Conservation (phyloP, 345 rosid genomes). For the Sonneratia alba region DNA sequence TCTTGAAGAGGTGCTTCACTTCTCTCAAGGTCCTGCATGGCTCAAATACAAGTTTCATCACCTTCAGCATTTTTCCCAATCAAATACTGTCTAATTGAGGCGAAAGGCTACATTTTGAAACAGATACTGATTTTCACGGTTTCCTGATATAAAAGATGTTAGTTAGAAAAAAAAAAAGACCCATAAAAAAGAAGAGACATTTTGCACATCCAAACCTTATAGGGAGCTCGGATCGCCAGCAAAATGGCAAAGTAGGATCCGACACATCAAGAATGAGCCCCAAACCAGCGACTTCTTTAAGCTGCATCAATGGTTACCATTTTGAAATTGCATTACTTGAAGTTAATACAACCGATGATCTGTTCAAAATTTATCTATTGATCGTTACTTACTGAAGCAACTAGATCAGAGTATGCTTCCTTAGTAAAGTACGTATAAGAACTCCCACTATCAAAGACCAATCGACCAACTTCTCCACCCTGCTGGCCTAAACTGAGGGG, state of each 20-base stretch:
- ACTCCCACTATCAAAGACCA: slow-evolving; percentile 80
- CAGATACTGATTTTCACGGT: neutral
- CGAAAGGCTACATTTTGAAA: neutral
- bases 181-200: neutral
- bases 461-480: slow-evolving; percentile 28
- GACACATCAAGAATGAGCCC: slow-evolving; percentile 47
- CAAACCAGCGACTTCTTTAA: slow-evolving; percentile 32
- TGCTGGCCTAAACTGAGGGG: slow-evolving; percentile 40
- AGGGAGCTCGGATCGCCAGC: slow-evolving; percentile 51
- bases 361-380: neutral
- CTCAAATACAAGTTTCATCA: neutral
- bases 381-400: slow-evolving; percentile 51
- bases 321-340: neutral
- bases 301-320: slow-evolving; percentile 28
- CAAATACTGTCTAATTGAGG: neutral
- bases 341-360: neutral
- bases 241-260: slow-evolving; percentile 65
- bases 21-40: slow-evolving; percentile 51
- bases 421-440: slow-evolving; percentile 82
- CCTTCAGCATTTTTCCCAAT: neutral
- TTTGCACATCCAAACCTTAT: slow-evolving; percentile 40
- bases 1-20: slow-evolving; percentile 57
- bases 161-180: neutral
- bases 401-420: slow-evolving; percentile 54
- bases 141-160: neutral